Evolutionary conservation across 1,284 basidiomycete genomes (phyloP).

Genomic region (Fomitiporia mediterranea): DNA sequence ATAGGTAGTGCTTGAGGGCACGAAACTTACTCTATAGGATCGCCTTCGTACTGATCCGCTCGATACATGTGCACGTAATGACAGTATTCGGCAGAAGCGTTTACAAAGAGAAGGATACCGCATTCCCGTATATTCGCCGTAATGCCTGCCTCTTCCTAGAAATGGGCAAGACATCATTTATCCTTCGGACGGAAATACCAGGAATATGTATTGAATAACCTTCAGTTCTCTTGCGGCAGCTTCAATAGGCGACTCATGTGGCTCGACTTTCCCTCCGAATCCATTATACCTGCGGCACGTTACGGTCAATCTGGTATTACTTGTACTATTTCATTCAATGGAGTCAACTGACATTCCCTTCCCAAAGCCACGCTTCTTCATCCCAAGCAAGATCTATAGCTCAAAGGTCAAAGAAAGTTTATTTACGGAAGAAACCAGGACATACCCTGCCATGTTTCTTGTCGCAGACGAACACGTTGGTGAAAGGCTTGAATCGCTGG

Average conservation of each 20-base stretch:
- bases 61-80: constrained; percentile 27
- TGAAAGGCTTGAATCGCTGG: constrained; percentile 15
- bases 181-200: neutral
- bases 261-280: constrained; percentile 46
- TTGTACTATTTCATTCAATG: neutral
- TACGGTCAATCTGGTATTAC: neutral
- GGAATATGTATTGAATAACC: constrained; percentile 22
- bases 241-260: constrained; percentile 35
- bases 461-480: constrained; percentile 19
- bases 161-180: neutral
- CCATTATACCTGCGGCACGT: constrained; percentile 41
- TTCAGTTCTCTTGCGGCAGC: constrained; percentile 42
- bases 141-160: constrained; percentile 37
- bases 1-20: no score
- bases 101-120: constrained; percentile 27
- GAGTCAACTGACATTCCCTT: constrained; percentile 33
- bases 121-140: constrained; percentile 22
- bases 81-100: constrained; percentile 21
- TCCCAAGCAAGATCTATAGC: constrained; percentile 43
- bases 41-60: constrained; percentile 22
- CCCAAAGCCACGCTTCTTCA: constrained; percentile 47
- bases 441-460: constrained; percentile 15
- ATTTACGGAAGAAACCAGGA: neutral
- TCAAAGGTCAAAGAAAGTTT: neutral
- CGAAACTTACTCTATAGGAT: constrained; percentile 25